Evolutionary conservation across 2,329 filamentous ascomycete genomes (phyloP), one percentile per base, ranked within the genome.

Genomic region (Fusarium sambucinum): DNA sequence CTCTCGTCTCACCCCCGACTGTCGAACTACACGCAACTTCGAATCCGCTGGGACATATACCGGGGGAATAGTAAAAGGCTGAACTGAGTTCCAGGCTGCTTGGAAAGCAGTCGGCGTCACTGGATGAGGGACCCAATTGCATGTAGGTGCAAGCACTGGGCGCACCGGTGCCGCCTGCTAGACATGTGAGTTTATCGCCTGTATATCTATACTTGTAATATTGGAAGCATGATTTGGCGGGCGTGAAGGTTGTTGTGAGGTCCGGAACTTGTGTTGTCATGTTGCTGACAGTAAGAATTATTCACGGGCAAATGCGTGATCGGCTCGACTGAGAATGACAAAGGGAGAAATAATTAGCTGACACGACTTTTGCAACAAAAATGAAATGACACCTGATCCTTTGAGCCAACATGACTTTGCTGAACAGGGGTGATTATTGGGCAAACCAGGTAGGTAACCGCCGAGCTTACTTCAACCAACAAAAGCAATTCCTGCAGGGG

Each of bases 161-260:
- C 29, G 42, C 13, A 10, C 57, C 57, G 1, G 54, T 59, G 4
- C 55, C 40, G 1, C 53, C 42, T 2, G 12, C 29, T 13, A 14
- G 13, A 17, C 57, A 59, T 17, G 53, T 58, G 7, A 41, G n/a
- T 3, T 48, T 23, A 59, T 19, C 4, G 12, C 53, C 57, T 35
- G 35, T 58, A 5, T 59, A 59, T 41, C 42, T 60, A 1, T 59
- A 59, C 14, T 59, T 60, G 29, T 30, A 60, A 12, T 60, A 59
- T 19, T 60, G 23, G 0, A 50, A 50, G 17, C 57, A 60, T 37
- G 57, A 50, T 19, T 59, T 59, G 4, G 17, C 42, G 3, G 54
- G 57, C 3, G 35, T 37, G 23, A 60, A 60, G 17, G 57, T 42
- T 9, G 57, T 60, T 13, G 54, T 60, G 30, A 60, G 57, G n/a